Evolutionary conservation across 2,329 filamentous ascomycete genomes (phyloP).

Genomic region (Xylaria sp.): DNA sequence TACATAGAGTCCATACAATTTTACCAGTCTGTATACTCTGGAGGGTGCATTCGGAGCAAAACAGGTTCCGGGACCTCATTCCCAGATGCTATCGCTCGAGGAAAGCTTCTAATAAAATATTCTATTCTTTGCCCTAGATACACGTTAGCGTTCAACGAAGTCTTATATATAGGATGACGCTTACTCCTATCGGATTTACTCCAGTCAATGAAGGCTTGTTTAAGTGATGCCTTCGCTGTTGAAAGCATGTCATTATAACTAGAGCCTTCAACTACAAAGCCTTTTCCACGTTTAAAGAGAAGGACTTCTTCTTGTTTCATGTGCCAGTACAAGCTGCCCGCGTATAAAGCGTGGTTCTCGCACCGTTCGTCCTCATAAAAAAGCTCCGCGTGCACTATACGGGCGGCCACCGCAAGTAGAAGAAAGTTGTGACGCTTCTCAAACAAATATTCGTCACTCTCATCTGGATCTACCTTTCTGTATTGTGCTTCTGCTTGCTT

Average conservation of each 20-base stretch:
- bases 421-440: background rate
- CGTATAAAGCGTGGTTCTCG: background rate
- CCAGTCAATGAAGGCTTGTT: slow-evolving; percentile 7
- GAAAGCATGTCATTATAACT: background rate
- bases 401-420: background rate
- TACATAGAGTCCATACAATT: background rate
- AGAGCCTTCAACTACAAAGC: background rate
- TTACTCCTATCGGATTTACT: background rate
- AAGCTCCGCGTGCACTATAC: background rate
- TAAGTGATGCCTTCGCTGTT: background rate
- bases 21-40: background rate
- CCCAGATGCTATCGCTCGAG: background rate
- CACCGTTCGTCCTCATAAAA: background rate
- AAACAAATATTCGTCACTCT: background rate
- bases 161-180: background rate
- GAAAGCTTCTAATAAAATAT: background rate
- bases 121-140: background rate
- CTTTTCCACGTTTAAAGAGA: background rate
- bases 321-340: background rate
- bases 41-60: background rate
- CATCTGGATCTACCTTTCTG: background rate
- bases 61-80: background rate
- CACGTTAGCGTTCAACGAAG: background rate
- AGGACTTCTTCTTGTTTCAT: background rate
- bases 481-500: background rate